Evolutionary conservation across 176 grass and related monocot genomes (phyloP).

Genomic region (Triticum urartu): DNA sequence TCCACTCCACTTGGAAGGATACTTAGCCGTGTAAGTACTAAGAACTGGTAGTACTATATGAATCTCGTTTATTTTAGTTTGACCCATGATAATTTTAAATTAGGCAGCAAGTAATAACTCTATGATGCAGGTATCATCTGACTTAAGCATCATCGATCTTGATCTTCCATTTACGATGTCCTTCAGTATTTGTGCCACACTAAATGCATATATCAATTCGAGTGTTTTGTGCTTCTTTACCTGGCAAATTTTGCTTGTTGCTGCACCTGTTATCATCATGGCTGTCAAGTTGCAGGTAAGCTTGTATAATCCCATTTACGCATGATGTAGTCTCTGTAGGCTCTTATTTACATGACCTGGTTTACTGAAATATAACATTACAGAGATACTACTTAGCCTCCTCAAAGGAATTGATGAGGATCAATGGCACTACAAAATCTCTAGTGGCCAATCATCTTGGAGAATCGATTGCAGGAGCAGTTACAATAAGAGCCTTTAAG

Average conservation of each 20-base stretch:
- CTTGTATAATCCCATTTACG: neutral
- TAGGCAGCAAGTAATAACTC: neutral
- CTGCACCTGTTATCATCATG: constrained; percentile 26
- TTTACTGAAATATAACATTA: neutral
- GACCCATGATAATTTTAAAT: neutral
- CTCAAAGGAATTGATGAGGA: constrained; percentile 68
- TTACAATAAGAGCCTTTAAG: constrained; percentile 55
- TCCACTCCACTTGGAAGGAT: constrained; percentile 51
- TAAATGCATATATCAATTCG: constrained; percentile 33
- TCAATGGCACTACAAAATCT: constrained; percentile 78
- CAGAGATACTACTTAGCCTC: constrained; percentile 31
- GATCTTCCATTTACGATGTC: constrained; percentile 43
- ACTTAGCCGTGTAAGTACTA: constrained; percentile 42
- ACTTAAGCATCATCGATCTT: constrained; percentile 43
- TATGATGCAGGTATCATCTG: constrained; percentile 45
- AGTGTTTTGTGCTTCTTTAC: neutral
- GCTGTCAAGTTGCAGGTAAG: constrained; percentile 27
- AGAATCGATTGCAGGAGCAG: constrained; percentile 62
- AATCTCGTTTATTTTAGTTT: neutral
- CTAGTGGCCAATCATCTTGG: constrained; percentile 55
- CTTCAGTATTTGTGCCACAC: constrained; percentile 40
- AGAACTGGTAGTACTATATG: neutral
- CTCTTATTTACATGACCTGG: neutral
- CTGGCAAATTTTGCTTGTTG: constrained; percentile 26
- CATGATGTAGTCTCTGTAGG: neutral